Evolutionary conservation across 2,329 filamentous ascomycete species (phyloP).

Genomic region (Trichoderma brevicompactum): DNA sequence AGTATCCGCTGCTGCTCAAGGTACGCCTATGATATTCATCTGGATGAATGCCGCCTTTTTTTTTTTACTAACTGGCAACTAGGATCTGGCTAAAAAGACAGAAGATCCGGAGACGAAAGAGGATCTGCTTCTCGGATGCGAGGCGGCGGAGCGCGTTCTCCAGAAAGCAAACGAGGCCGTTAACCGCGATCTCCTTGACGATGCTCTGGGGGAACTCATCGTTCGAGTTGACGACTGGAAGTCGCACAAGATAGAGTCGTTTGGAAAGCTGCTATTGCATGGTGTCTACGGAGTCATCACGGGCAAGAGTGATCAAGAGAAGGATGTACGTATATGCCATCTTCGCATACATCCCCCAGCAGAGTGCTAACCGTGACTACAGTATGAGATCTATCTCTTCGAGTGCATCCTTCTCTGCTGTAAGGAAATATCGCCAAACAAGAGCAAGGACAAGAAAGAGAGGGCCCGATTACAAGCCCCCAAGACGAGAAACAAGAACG

Average conservation of each 20-base stretch:
- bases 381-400: slow-evolving; percentile 98
- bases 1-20: slow-evolving; percentile 89
- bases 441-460: slow-evolving; percentile 77
- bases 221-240: slow-evolving; percentile 95
- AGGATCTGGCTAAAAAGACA: slow-evolving; percentile 87
- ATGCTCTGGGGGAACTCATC: slow-evolving; percentile 82
- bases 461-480: slow-evolving; percentile 60
- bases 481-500: slow-evolving; percentile 66
- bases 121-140: slow-evolving; percentile 77
- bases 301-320: slow-evolving; percentile 84
- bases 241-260: slow-evolving; percentile 85
- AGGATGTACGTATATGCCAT: slow-evolving; percentile 67
- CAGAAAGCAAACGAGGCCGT: slow-evolving; percentile 89
- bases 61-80: slow-evolving; percentile 11
- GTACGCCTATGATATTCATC: slow-evolving; percentile 49
- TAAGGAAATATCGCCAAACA: slow-evolving; percentile 89
- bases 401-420: slow-evolving; percentile 94
- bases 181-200: slow-evolving; percentile 80
- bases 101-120: slow-evolving; percentile 71
- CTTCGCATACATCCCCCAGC: too few relatives aligned
- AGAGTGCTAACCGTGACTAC: slow-evolving; percentile 3
- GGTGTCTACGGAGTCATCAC: slow-evolving; percentile 93
- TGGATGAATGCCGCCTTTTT: neutral
- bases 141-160: slow-evolving; percentile 79
- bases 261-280: slow-evolving; percentile 84